Evolutionary conservation across 2,329 filamentous ascomycete species (phyloP), one percentile per base, ranked within the genome.

Genomic region (Phialemoniopsis sp.): DNA sequence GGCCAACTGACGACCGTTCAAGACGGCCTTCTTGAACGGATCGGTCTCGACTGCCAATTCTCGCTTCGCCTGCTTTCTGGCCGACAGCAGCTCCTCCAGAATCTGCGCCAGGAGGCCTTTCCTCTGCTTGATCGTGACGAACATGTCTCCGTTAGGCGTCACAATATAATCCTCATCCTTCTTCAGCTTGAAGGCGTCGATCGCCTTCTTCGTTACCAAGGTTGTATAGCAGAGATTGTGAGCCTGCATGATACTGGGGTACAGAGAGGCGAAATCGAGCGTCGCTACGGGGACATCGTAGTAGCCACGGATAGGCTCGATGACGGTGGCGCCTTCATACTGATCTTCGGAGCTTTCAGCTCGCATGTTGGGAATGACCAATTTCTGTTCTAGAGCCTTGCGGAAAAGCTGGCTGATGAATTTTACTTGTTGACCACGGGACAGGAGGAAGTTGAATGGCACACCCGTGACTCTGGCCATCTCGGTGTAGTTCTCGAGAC

Each of bases 381-480:
- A 77, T 53, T 94, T 86, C 57, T 98, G 88, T 49, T 97, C 89
- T 21, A 93, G 65, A 4, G 93, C 90, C 62, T 97, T 97, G 41
- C 93, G 84, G 73, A 95, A 98, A 13, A 98, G 72, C 58, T 98
- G 93, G 59, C 90, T 97, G 66, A 98, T 80, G 66, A 98, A 98
- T 56, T 95, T 95, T 59, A 98, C 83, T 63, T 98, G 94, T 60
- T 98, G 93, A 33, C 93, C 93, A 56, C 90, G 82, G 17, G 93
- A 82, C 3, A 98, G 76, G 33, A 98, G 75, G 56, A 85, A 95
- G 58, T 95, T 97, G 72, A 98, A 98, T 0, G 93, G 93, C 5
- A 98, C 91, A 52, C 93, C 93, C 18, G 94, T 98, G 64, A 98
- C 93, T 79, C 93, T 93, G 42, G 93, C 91, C 93, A 98, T 98